Conservation (phyloP, 257 asterid species). For the Solanum bulbocastanum region DNA sequence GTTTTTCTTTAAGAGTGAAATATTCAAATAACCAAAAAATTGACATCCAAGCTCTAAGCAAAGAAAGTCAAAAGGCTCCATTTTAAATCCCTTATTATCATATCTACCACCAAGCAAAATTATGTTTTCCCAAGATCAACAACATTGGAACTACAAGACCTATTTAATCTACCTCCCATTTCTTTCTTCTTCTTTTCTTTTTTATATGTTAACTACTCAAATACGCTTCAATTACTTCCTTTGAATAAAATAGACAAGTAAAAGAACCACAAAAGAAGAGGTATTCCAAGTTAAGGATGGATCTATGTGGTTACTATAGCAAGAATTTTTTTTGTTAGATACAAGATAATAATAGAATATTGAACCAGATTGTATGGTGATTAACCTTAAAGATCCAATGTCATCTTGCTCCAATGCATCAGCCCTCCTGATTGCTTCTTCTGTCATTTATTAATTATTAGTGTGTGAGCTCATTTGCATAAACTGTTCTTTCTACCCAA, state of each 20-base stretch:
- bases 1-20: neutral
- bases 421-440: slow-evolving; percentile 79
- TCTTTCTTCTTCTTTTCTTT: neutral
- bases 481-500: neutral
- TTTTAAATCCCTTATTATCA: neutral
- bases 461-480: neutral
- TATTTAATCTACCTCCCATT: neutral
- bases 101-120: neutral
- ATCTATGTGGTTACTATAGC: neutral
- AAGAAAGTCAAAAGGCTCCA: neutral
- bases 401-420: slow-evolving; percentile 71
- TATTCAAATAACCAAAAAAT: neutral
- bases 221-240: neutral
- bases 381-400: slow-evolving; percentile 54
- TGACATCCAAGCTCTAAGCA: neutral
- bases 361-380: neutral
- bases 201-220: neutral
- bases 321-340: neutral
- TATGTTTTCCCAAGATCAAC: neutral
- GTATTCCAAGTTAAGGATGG: neutral
- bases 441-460: slow-evolving; percentile 24
- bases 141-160: neutral
- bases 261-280: neutral
- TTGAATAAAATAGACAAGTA: neutral
- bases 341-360: neutral